phyloP scores from a whole-genome alignment of 805 yeast species.

The Metschnikowia amazonensis region DNA sequence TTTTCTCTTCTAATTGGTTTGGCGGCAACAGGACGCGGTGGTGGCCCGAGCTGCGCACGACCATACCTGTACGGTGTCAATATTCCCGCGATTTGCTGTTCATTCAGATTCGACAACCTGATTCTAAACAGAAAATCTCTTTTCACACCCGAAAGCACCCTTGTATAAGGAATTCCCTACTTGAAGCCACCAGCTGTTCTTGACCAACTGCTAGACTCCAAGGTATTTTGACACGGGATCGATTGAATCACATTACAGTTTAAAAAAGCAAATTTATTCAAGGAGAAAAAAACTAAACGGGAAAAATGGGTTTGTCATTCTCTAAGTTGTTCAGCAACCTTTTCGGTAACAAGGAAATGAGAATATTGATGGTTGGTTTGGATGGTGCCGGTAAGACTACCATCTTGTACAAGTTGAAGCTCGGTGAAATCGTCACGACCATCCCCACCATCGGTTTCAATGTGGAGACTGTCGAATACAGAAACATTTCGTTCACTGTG shows the following conservation, averaged over 20 bases:
- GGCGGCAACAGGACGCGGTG: conserved; percentile 11
- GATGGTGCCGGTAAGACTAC: conserved; percentile 99
- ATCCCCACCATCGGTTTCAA: conserved; percentile 97
- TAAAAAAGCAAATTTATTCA: background rate
- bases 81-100: conserved; percentile 24
- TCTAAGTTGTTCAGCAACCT: conserved; percentile 93
- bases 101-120: conserved; percentile 20
- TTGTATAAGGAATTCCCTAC: background rate
- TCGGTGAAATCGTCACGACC: conserved; percentile 94
- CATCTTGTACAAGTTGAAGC: conserved; percentile 87
- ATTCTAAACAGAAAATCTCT: conserved; percentile 14
- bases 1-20: conserved; percentile 4
- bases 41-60: conserved; percentile 13
- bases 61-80: conserved; percentile 17
- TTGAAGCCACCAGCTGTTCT: conserved; percentile 4
- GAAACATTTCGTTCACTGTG: conserved; percentile 92
- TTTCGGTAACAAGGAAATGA: conserved; percentile 96
- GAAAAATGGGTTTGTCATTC: conserved; percentile 84
- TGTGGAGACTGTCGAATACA: conserved; percentile 96
- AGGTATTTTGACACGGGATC: conserved; percentile 4
- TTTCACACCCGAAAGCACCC: conserved; percentile 2
- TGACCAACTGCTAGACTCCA: conserved; percentile 4
- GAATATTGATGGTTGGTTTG: conserved; percentile 96
- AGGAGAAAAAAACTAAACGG: conserved; percentile 1
- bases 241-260: conserved; percentile 1